Evolutionary conservation across 257 asterid species (phyloP), one percentile per base, ranked within the genome.

Genomic region (Penstemon davidsonii): DNA sequence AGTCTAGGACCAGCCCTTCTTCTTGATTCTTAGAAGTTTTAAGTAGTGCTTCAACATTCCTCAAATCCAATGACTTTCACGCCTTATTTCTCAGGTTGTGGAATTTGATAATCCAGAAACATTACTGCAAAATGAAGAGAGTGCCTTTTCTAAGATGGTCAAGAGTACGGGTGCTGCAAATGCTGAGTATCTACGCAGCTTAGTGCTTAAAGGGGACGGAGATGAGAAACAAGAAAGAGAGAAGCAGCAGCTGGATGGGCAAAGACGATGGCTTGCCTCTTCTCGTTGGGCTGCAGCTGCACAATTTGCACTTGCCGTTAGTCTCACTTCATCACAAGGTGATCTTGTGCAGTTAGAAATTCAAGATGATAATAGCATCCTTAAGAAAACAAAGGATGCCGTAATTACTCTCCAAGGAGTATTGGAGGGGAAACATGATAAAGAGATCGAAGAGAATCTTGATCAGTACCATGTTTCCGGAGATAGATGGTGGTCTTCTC

Each of bases 281-380:
- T 84, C 96, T 7, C 88, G 96, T 3, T 94, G 99, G 99, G 91
- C 91, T 18, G 97, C 94, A 52, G 99, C 97, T 1, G 86, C 99
- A 0, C 99, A 88, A 68, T 94, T 75, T 64, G 98, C 97, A 0
- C 89, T 93, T 25, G 89, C 87, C 8, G 89, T 84, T 42, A 93
- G 89, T 78, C 95, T 88, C 62, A 87, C 96, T 57, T 91, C 97
- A 33, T 88, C 99, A 6, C 95, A 85, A 66, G 91, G 83, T 55
- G 96, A 88, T 72, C 96, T 91, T 5, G 69, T 85, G 79, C 96
- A 79, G 80, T 68, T 87, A 68, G 95, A 88, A 76, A 62, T 83
- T 9, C 62, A 67, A 42, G 95, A 85, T 19, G 90, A 82, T 9
- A 80, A 81, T 37, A 87, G 76, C 78, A 82, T 88, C 73, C 81